Conservation (phyloP, 495 filamentous ascomycete species). For the Bacidia rubella region DNA sequence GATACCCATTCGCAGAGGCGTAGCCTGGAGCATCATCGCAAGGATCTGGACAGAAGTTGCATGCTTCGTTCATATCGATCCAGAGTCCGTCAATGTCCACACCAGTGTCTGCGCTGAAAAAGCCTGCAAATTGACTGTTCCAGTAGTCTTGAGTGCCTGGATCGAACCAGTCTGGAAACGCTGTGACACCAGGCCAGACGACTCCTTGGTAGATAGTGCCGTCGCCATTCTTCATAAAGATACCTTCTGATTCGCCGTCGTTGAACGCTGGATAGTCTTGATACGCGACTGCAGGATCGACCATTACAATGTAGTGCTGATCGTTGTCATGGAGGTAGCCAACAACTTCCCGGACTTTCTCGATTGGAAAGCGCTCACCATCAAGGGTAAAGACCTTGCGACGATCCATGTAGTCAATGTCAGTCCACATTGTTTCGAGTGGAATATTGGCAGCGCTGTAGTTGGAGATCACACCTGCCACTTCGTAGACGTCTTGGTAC, state of each 20-base stretch:
- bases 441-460: slow-evolving; percentile 66
- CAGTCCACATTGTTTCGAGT: slow-evolving; percentile 82
- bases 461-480: slow-evolving; percentile 70
- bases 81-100: slow-evolving; percentile 77
- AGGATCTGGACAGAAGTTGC: slow-evolving; percentile 61
- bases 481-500: slow-evolving; percentile 60
- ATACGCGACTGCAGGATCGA: slow-evolving; percentile 69
- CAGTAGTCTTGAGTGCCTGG: slow-evolving; percentile 54
- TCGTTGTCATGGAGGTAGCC: slow-evolving; percentile 56
- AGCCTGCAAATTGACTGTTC: slow-evolving; percentile 54
- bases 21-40: slow-evolving; percentile 48
- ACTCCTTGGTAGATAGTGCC: slow-evolving; percentile 61
- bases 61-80: slow-evolving; percentile 79
- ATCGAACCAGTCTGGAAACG: slow-evolving; percentile 78
- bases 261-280: slow-evolving; percentile 53
- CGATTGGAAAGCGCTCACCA: slow-evolving; percentile 53
- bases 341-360: slow-evolving; percentile 55
- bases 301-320: slow-evolving; percentile 78
- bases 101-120: slow-evolving; percentile 52
- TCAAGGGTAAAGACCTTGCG: slow-evolving; percentile 64
- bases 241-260: slow-evolving; percentile 42
- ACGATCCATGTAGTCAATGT: slow-evolving; percentile 68
- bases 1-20: slow-evolving; percentile 41
- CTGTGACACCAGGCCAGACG: slow-evolving; percentile 75
- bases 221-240: slow-evolving; percentile 53